Evolutionary conservation across 208 protist genomes (phyloP), one percentile per base, ranked within the genome.

Genomic region (Eutreptiella sp.): DNA sequence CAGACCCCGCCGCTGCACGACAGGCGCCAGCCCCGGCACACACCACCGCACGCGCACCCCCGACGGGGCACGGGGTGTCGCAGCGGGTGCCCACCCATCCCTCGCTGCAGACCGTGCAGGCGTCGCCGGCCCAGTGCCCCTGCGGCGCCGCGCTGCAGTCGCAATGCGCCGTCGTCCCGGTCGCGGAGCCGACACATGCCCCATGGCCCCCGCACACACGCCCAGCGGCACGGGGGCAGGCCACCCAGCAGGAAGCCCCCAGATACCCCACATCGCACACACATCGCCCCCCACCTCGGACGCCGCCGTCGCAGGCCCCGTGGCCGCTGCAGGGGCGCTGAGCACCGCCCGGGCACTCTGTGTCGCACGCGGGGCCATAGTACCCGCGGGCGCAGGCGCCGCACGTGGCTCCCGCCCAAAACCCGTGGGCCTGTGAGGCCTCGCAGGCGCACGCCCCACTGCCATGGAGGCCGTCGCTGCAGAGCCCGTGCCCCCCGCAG

Each of bases 201-300:
- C 58, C 58, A 16, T 64, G 45, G 9, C n/a, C 43, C 29, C 58
- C 42, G 28, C 58, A 64, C 5, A 50, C 48, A 64, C 42, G 4
- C 31, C 58, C 59, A 5, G 48, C 5, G 11, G 48, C 58, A 5
- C 58, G 48, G 50, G 50, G 46, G 50, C 58, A 64, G 29, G 7
- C 38, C 16, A 5, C 19, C 14, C 23, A n/a, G 53, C 58, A 64
- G 14, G 16, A 11, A 9, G 53, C 46, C 11, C 58, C 58, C 21
- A 27, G 42, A 23, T 52, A 64, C 4, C 58, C 58, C 14, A 62
- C 21, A 33, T 39, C n/a, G 46, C 58, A 64, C 5, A 31, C 63
- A 31, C 58, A 64, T 23, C 7, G 27, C 7, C 58, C 58, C 7
- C n/a, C 24, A 11, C 50, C 50, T n/a, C 7, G 16, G 9, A 16